A percentile compares a stretch with the other conserved stretches of the same genome.
Conservation (phyloP, 1,284 basidiomycete genomes). For the Pyrrhoderma noxium region DNA sequence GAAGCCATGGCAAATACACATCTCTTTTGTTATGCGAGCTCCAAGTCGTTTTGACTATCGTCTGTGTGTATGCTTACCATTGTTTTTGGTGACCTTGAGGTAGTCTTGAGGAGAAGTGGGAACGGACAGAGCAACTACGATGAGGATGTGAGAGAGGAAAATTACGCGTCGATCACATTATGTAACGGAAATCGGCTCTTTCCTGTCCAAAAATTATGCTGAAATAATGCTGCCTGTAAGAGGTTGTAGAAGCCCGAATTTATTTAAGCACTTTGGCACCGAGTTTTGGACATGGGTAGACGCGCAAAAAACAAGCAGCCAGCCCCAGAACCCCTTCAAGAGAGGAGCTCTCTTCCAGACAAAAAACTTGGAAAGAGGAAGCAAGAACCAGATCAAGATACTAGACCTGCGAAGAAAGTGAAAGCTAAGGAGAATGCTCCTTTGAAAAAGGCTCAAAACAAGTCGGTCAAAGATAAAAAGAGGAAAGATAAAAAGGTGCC, state of each 20-base stretch:
- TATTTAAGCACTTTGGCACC: too few relatives aligned
- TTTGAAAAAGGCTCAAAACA: slow-evolving; percentile 25
- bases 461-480: slow-evolving; percentile 23
- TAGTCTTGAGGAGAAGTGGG: slow-evolving; percentile 3
- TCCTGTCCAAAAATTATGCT: too few relatives aligned
- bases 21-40: slow-evolving; percentile 14
- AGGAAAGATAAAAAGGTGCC: slow-evolving; percentile 26
- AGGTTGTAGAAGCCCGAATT: too few relatives aligned
- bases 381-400: slow-evolving; percentile 35
- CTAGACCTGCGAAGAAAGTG: slow-evolving; percentile 48
- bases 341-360: slow-evolving; percentile 28
- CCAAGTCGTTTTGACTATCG: slow-evolving; percentile 2
- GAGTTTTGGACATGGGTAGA: slow-evolving; percentile 60
- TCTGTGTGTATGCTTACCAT: slow-evolving; percentile 11
- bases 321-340: slow-evolving; percentile 56
- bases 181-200: too few relatives aligned
- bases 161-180: not conserved
- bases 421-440: slow-evolving; percentile 24
- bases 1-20: not conserved
- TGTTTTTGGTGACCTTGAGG: slow-evolving; percentile 4
- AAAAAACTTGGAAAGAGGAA: slow-evolving; percentile 72
- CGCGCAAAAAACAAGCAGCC: slow-evolving; percentile 89
- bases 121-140: not conserved
- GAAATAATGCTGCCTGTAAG: not conserved
- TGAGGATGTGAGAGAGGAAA: not conserved